Conservation (phyloP, 2,329 filamentous ascomycete genomes). For the Nectriaceae sp. region DNA sequence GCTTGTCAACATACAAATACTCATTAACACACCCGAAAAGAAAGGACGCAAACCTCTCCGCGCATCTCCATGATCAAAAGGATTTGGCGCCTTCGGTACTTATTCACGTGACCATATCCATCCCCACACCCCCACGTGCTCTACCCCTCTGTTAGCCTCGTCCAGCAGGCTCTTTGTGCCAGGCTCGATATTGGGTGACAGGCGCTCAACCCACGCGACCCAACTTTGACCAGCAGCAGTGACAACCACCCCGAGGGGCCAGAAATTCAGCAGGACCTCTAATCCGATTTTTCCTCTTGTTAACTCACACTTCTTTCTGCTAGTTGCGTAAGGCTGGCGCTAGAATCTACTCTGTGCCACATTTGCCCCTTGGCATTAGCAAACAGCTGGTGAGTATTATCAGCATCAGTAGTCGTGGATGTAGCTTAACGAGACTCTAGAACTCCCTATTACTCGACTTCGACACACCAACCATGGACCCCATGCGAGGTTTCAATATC, state of each 20-base stretch:
- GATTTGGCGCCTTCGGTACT: neutral
- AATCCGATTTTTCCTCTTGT: too few species aligned
- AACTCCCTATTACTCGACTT: neutral
- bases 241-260: too few species aligned
- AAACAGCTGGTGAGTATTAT: neutral
- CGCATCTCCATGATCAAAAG: neutral
- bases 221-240: too few species aligned
- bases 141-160: conserved; percentile 33
- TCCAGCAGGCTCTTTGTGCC: conserved; percentile 26
- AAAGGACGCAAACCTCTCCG: too few species aligned
- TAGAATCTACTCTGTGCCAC: neutral
- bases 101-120: conserved; percentile 20
- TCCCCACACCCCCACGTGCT: conserved; percentile 20
- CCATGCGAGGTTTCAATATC: conserved; percentile 33
- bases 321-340: neutral
- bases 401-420: neutral
- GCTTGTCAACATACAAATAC: too few species aligned
- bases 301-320: neutral
- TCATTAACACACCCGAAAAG: too few species aligned
- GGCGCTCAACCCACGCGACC: too few species aligned
- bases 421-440: neutral
- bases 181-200: too few species aligned
- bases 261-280: too few species aligned
- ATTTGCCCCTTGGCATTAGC: neutral
- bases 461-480: conserved; percentile 27